These are phyloP conservation scores for Aphanocladium album DNA, from an alignment of 2,329 filamentous ascomycete genomes.

Conservation along the genomic window DNA sequence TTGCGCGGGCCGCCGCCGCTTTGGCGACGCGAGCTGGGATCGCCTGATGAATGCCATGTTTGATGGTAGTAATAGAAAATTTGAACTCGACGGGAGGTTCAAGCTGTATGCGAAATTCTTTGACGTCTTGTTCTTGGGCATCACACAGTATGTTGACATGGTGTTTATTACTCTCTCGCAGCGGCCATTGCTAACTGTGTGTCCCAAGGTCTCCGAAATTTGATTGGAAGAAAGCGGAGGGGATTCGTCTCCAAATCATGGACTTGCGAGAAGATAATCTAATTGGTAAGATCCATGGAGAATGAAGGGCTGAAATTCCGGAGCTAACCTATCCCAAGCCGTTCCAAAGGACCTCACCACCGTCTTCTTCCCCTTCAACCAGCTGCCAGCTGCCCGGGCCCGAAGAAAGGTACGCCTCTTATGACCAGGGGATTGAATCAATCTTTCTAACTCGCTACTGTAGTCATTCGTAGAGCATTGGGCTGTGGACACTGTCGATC, in stretches of 20 bases:
- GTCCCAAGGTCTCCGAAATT: constrained; percentile 37
- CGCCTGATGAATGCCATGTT: background rate
- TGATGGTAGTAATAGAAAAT: background rate
- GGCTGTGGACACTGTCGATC: constrained; percentile 56
- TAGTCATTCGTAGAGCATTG: constrained; percentile 38
- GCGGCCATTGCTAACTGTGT: constrained; percentile 26
- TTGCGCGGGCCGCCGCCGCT: background rate
- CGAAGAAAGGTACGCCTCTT: background rate
- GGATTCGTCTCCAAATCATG: constrained; percentile 43
- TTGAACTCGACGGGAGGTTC: background rate
- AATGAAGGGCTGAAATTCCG: background rate
- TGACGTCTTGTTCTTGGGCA: background rate
- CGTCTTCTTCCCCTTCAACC: constrained; percentile 4
- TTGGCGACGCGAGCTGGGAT: constrained; percentile 1
- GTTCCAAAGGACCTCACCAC: background rate
- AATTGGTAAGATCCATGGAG: constrained; percentile 38
- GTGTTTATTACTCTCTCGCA: no score
- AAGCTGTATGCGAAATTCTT: constrained; percentile 6
- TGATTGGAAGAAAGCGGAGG: constrained; percentile 51
- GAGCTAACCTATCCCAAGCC: background rate
- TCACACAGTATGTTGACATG: background rate
- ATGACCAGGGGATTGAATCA: background rate
- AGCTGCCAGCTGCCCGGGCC: background rate
- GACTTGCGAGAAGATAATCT: constrained; percentile 48
- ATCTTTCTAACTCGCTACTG: background rate